A percentile compares a stretch with the other conserved stretches of the same genome.
These are phyloP conservation scores for Aspergillus cejpii DNA, from an alignment of 2,329 filamentous ascomycete species.

Conservation along the genomic window DNA sequence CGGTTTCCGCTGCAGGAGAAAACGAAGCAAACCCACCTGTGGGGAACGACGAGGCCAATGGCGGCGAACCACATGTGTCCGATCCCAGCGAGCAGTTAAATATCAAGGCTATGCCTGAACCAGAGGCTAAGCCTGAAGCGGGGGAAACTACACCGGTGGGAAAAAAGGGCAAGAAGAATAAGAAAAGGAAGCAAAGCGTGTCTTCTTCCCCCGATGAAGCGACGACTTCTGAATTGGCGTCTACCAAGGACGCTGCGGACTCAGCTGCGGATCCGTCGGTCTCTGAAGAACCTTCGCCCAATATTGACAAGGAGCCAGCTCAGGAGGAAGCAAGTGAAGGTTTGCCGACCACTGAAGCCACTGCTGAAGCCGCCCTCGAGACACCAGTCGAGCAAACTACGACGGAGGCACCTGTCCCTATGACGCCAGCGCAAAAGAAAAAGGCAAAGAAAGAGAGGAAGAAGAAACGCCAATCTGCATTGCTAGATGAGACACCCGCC, in stretches of 20 bases:
- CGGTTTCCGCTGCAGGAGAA: conserved; percentile 3
- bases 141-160: conserved; percentile 8
- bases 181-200: conserved; percentile 15
- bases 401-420: conserved; percentile 4
- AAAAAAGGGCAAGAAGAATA: conserved; percentile 19
- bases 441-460: conserved; percentile 26
- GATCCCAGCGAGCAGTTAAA: conserved; percentile 2
- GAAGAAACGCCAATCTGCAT: conserved; percentile 13
- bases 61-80: conserved; percentile 16
- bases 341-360: conserved; percentile 1
- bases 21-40: conserved; percentile 8
- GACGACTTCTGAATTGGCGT: conserved; percentile 1
- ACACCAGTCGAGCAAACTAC: conserved; percentile 1
- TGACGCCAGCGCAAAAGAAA: conserved; percentile 22
- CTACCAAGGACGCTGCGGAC: background rate
- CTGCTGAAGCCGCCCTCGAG: conserved; percentile 1
- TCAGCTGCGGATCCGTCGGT: conserved; percentile 1
- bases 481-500: conserved; percentile 4
- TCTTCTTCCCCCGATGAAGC: conserved; percentile 5
- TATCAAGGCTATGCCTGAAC: background rate
- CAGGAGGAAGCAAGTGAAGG: conserved; percentile 7
- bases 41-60: conserved; percentile 19
- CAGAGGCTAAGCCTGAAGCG: conserved; percentile 11
- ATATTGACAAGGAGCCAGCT: background rate
- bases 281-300: conserved; percentile 2